Conservation (phyloP, 257 asterid species). For the Nicotiana sylvestris region DNA sequence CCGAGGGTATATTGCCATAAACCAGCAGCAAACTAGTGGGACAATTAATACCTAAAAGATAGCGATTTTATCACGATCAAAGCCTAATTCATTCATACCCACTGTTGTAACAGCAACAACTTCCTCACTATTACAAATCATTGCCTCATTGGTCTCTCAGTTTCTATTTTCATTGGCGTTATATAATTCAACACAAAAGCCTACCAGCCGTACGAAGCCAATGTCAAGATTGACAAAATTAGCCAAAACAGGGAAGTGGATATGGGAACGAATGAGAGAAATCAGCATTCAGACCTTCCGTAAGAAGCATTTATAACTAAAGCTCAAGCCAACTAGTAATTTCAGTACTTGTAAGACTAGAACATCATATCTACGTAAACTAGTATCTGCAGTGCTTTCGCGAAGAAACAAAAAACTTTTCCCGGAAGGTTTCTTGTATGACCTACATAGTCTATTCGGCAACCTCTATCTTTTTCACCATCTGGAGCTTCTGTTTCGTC, state of each 20-base stretch:
- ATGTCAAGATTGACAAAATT: background rate
- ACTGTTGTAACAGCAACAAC: too few species aligned
- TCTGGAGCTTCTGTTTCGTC: slow-evolving; percentile 18
- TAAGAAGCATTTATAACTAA: background rate
- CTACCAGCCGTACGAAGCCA: background rate
- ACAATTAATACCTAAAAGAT: too few species aligned
- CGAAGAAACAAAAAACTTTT: background rate
- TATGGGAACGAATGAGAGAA: background rate
- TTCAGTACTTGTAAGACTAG: background rate
- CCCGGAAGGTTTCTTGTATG: background rate
- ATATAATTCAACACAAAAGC: too few species aligned
- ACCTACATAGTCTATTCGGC: background rate
- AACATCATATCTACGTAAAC: too few species aligned
- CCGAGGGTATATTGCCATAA: too few species aligned
- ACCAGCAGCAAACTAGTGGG: too few species aligned
- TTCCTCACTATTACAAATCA: too few species aligned
- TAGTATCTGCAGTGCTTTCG: too few species aligned
- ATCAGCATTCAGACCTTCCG: background rate
- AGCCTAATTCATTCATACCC: too few species aligned
- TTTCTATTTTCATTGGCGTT: too few species aligned
- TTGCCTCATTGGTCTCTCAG: too few species aligned
- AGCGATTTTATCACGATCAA: too few species aligned
- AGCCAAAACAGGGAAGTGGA: background rate
- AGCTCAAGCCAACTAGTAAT: background rate
- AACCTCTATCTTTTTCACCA: slow-evolving; percentile 12